Evolutionary conservation across 352 stramenopile genomes (phyloP), one percentile per base, ranked within the genome.

Genomic region (Globisporangium cylindrosporum): DNA sequence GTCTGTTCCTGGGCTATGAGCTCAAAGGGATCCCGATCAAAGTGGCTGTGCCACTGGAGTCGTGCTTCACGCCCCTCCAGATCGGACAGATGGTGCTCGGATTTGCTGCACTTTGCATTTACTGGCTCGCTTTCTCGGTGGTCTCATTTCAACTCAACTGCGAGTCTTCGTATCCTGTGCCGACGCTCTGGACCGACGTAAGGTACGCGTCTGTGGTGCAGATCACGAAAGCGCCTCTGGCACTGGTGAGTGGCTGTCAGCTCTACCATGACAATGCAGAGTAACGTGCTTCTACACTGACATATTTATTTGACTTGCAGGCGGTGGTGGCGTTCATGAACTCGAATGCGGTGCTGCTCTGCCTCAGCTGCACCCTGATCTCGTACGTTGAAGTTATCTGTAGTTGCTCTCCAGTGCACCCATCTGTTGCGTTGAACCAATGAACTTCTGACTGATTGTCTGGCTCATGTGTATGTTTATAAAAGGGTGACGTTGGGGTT

Each of bases 111-210:
- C 46, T 80, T 9, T 24, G 78, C 24, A 22, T 72, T 0, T 90
- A 80, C 55, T 82, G 68, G 55, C 59, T 79, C 3, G 36, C 74
- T 10, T 76, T 63, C 27, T 77, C 66, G 48, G 65, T 66, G 5
- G 68, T 91, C 15, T 64, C 64, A 1, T 76, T 92, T 14, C 84
- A 92, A 55, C 71, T 91, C 32, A 90, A 88, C 41, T 89, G 78
- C 57, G 81, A 92, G 59, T 67, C 73, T 5, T 88, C 84, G 1
- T 29, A 62, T 14, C 84, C 84, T 1, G 24, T 77, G 4, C 81
- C 84, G 55, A 84, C 77, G 14, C 29, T 90, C 32, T 92, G 84
- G 84, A 90, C 77, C 4, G 77, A 91, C 73, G 64, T 82, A 14
- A 74, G 77, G 0, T 91, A 90, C 59, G 75, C 68, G 9, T 64